These are phyloP conservation scores for Clathrus columnatus DNA, from an alignment of 768 basidiomycete species.

Conservation along the genomic window DNA sequence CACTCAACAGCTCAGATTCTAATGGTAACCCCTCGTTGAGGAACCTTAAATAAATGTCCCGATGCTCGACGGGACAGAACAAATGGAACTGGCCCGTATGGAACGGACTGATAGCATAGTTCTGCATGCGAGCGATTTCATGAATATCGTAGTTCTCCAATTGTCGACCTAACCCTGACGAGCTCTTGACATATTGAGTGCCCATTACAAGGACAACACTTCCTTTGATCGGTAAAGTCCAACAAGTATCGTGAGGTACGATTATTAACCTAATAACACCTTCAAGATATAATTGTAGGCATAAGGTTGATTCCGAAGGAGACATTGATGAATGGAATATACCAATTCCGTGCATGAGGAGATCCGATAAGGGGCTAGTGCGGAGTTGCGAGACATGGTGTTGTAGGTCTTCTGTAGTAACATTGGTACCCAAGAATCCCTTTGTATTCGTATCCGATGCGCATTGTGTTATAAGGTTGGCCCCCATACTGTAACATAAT, in stretches of 20 bases:
- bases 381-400: conserved; percentile 48
- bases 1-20: conserved; percentile 67
- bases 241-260: conserved; percentile 75
- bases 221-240: conserved; percentile 82
- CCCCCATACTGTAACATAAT: conserved; percentile 66
- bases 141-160: conserved; percentile 71
- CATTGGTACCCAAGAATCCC: conserved; percentile 54
- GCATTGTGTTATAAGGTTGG: conserved; percentile 82
- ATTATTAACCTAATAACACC: conserved; percentile 75
- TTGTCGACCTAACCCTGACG: conserved; percentile 48
- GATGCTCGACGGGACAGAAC: conserved; percentile 83
- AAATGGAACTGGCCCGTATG: conserved; percentile 53
- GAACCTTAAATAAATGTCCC: conserved; percentile 75
- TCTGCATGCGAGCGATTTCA: conserved; percentile 89
- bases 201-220: conserved; percentile 83
- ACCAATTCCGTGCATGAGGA: conserved; percentile 78
- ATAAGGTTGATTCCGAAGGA: conserved; percentile 56
- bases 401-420: conserved; percentile 48
- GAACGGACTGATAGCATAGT: conserved; percentile 61
- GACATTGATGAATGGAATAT: conserved; percentile 72
- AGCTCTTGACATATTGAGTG: conserved; percentile 67
- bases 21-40: conserved; percentile 82
- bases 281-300: conserved; percentile 75
- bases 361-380: conserved; percentile 57
- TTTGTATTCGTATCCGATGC: conserved; percentile 62